Percentiles rank a stretch among this genome's conserved stretches.
Conservation (phyloP, 768 basidiomycete species). For the Suillus americanus region DNA sequence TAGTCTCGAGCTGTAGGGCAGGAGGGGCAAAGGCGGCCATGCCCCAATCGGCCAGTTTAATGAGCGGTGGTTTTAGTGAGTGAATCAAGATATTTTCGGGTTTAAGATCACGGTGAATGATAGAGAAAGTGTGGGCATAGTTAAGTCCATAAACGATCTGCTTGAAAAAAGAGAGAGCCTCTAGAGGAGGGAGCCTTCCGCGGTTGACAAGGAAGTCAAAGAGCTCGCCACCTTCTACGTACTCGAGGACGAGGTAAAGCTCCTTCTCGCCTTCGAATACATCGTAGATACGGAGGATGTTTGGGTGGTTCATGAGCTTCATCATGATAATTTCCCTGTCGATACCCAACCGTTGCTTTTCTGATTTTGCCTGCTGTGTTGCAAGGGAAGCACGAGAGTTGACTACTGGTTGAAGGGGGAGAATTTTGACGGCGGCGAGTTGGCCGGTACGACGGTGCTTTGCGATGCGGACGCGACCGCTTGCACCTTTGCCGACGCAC, state of each 20-base stretch:
- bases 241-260: conserved; percentile 91
- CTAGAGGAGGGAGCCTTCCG: conserved; percentile 73
- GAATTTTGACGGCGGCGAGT: conserved; percentile 94
- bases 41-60: conserved; percentile 98
- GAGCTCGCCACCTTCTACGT: conserved; percentile 93
- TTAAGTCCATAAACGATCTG: conserved; percentile 94
- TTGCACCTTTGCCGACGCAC: conserved; percentile 92
- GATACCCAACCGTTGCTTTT: conserved; percentile 82
- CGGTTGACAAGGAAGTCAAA: conserved; percentile 95
- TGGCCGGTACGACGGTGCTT: conserved; percentile 83
- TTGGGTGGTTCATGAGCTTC: conserved; percentile 99
- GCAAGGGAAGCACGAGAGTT: conserved; percentile 69
- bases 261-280: conserved; percentile 92
- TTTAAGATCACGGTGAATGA: conserved; percentile 97
- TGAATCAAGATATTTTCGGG: conserved; percentile 96
- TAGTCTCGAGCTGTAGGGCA: conserved; percentile 83
- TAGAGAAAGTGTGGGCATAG: conserved; percentile 97
- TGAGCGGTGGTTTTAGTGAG: conserved; percentile 71
- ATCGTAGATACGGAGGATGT: conserved; percentile 93
- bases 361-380: conserved; percentile 67
- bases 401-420: conserved; percentile 78
- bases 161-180: conserved; percentile 91
- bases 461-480: conserved; percentile 93
- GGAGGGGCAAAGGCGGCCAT: conserved; percentile 96
- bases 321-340: conserved; percentile 98